Percentiles rank a stretch among this genome's conserved stretches.
Conservation (phyloP, 257 asterid species). For the Fraxinus pennsylvanica region DNA sequence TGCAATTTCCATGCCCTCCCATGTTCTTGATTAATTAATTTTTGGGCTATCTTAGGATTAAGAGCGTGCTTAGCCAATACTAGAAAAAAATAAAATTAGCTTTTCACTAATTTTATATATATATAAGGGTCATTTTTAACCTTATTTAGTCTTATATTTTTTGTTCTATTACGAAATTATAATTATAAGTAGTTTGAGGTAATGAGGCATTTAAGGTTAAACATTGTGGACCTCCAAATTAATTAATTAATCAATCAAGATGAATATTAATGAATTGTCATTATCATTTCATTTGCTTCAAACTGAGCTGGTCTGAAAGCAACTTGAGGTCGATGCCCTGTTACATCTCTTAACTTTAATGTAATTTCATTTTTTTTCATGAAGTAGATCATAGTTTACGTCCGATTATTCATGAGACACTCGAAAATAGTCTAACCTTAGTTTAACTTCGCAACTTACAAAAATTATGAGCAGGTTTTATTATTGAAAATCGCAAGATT, state of each 20-base stretch:
- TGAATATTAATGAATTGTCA: slow-evolving; percentile 33
- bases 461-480: no score
- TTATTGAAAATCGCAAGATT: no score
- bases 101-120: no score
- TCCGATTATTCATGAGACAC: not conserved
- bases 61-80: no score
- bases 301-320: slow-evolving; percentile 32
- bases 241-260: slow-evolving; percentile 9
- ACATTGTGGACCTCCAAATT: slow-evolving; percentile 16
- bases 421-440: no score
- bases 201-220: slow-evolving; percentile 32
- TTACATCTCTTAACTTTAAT: slow-evolving; percentile 16
- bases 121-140: no score
- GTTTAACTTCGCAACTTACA: no score
- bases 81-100: no score
- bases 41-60: no score
- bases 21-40: not conserved
- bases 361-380: not conserved
- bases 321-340: slow-evolving; percentile 25
- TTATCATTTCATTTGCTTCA: slow-evolving; percentile 21
- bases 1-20: not conserved
- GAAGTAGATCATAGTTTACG: not conserved
- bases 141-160: no score
- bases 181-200: not conserved
- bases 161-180: no score